Conservation (phyloP, 2,329 filamentous ascomycete species). For the Aspergillus sp. region DNA sequence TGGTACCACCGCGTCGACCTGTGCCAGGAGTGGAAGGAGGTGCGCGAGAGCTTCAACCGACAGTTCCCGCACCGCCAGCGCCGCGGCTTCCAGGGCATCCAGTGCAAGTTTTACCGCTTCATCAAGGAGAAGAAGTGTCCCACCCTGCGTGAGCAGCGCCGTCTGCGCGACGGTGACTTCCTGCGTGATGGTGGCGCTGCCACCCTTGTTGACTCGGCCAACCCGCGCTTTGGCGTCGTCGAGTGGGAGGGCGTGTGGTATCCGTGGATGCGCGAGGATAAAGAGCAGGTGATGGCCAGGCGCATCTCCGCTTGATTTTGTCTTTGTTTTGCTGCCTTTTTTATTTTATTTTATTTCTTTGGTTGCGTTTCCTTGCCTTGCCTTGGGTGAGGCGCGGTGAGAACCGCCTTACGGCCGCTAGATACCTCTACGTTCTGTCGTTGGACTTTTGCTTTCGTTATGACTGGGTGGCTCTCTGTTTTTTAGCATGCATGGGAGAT, state of each 20-base stretch:
- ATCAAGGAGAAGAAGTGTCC: slow-evolving; percentile 45
- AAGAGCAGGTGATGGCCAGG: slow-evolving; percentile 21
- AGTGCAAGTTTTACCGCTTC: slow-evolving; percentile 52
- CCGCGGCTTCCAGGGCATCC: slow-evolving; percentile 44
- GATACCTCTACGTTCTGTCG: slow-evolving; percentile 18
- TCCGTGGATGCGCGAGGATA: slow-evolving; percentile 42
- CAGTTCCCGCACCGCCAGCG: slow-evolving; percentile 42
- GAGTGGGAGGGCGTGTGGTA: slow-evolving; percentile 40
- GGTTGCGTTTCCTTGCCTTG: not conserved
- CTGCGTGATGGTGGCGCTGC: slow-evolving; percentile 25
- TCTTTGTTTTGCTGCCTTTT: slow-evolving; percentile 1
- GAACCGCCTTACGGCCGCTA: slow-evolving; percentile 9
- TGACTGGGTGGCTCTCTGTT: not conserved
- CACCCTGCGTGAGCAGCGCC: slow-evolving; percentile 42
- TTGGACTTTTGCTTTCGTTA: not conserved
- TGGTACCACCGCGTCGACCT: slow-evolving; percentile 50
- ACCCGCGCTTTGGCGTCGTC: slow-evolving; percentile 40
- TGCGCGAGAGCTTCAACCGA: slow-evolving; percentile 42
- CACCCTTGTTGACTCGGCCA: slow-evolving; percentile 18
- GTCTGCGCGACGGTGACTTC: slow-evolving; percentile 40
- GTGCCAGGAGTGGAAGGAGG: slow-evolving; percentile 45
- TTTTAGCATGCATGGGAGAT: not conserved
- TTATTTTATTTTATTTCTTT: too few relatives aligned
- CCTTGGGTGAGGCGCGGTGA: not conserved
- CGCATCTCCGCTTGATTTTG: slow-evolving; percentile 7